Conservation (phyloP, 1,139 yeast species). For the Pichia norvegensis region DNA sequence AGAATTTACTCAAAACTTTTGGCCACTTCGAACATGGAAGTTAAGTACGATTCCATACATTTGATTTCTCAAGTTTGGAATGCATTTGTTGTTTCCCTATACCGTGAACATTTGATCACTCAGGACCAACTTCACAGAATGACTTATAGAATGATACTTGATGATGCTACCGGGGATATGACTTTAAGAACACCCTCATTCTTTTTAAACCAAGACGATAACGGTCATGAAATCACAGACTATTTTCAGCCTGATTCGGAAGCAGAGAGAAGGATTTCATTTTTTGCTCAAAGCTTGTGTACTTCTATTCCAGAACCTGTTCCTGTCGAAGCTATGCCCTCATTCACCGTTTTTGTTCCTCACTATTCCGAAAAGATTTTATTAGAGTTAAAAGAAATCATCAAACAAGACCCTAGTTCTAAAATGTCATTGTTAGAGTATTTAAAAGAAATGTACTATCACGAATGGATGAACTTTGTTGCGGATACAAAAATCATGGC, state of each 20-base stretch:
- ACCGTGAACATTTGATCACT: conserved; percentile 69
- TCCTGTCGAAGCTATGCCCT: conserved; percentile 69
- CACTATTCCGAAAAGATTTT: conserved; percentile 76
- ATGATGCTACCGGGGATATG: conserved; percentile 32
- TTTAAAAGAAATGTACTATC: conserved; percentile 56
- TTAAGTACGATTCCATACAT: conserved; percentile 40
- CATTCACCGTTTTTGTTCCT: conserved; percentile 78
- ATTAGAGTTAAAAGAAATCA: conserved; percentile 56
- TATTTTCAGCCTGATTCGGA: conserved; percentile 54
- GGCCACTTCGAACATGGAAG: conserved; percentile 43
- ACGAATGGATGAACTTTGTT: conserved; percentile 76
- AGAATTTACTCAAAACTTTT: conserved; percentile 61
- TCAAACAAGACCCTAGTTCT: conserved; percentile 51
- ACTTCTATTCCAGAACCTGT: conserved; percentile 69
- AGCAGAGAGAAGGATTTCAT: conserved; percentile 74
- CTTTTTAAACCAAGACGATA: conserved; percentile 71
- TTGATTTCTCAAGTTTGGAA: conserved; percentile 75
- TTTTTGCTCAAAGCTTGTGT: conserved; percentile 81
- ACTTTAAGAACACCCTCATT: conserved; percentile 55
- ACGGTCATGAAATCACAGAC: conserved; percentile 31
- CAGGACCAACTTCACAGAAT: conserved; percentile 58
- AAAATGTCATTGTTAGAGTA: conserved; percentile 68
- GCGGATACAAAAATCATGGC: conserved; percentile 28
- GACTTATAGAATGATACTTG: conserved; percentile 45
- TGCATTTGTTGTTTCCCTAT: conserved; percentile 66